These are phyloP conservation scores for Paramyrothecium sp. DNA, from an alignment of 2,329 filamentous ascomycete genomes.

Conservation along the genomic window DNA sequence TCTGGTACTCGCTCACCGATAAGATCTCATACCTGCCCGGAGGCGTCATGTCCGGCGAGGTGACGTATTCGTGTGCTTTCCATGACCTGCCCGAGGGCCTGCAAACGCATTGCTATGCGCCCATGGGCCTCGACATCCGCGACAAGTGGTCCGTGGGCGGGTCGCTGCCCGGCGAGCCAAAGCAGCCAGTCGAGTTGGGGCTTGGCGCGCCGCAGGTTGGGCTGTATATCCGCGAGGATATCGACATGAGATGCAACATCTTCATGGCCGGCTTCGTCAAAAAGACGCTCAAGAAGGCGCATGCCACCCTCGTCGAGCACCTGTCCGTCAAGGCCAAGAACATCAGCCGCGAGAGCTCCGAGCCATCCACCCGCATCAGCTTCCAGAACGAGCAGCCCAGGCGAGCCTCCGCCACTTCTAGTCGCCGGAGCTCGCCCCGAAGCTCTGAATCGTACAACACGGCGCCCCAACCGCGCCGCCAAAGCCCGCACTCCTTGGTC, in stretches of 20 bases:
- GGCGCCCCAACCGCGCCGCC: background rate
- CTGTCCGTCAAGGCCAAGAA: conserved; percentile 37
- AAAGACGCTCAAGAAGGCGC: conserved; percentile 76
- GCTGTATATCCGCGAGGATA: conserved; percentile 81
- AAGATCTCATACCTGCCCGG: conserved; percentile 73
- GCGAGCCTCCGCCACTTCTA: background rate
- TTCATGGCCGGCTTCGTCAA: conserved; percentile 76
- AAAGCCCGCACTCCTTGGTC: background rate
- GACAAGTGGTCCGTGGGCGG: conserved; percentile 77
- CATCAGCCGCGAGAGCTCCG: conserved; percentile 3
- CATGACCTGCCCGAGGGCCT: conserved; percentile 70
- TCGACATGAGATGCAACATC: conserved; percentile 76
- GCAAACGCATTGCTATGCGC: conserved; percentile 81
- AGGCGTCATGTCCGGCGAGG: conserved; percentile 60
- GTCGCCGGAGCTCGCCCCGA: background rate
- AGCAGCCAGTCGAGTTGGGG: conserved; percentile 64
- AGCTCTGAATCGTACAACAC: background rate
- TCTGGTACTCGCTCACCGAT: conserved; percentile 81
- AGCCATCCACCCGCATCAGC: background rate
- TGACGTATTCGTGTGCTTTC: conserved; percentile 80
- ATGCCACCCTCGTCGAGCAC: conserved; percentile 67
- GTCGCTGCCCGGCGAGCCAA: conserved; percentile 66
- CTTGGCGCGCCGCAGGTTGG: conserved; percentile 64
- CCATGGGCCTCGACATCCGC: conserved; percentile 75
- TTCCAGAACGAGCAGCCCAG: conserved; percentile 1